Evolutionary conservation across 352 stramenopile species (phyloP).

Genomic region (Phytophthora aleatoria): DNA sequence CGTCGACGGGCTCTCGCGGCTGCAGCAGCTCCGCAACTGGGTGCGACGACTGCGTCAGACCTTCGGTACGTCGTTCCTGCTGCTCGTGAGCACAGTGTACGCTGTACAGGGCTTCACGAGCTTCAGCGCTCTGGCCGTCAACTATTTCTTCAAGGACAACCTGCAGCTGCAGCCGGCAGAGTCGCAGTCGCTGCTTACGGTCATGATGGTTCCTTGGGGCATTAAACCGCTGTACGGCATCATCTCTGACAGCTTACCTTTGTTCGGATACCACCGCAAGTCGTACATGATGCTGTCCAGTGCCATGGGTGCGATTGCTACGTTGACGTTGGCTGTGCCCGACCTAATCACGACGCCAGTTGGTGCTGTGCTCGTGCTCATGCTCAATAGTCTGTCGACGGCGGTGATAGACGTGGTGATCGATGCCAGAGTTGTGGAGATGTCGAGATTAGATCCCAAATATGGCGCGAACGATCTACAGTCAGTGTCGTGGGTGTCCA

Average conservation of each 20-base stretch:
- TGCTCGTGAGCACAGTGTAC: slow-evolving; percentile 88
- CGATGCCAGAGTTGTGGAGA: slow-evolving; percentile 96
- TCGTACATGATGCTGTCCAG: slow-evolving; percentile 95
- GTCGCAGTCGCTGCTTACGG: slow-evolving; percentile 91
- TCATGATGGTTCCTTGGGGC: slow-evolving; percentile 96
- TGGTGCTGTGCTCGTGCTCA: slow-evolving; percentile 59
- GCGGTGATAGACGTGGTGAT: slow-evolving; percentile 97
- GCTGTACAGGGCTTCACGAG: slow-evolving; percentile 95
- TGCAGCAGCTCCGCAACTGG: slow-evolving; percentile 59
- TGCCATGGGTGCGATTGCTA: slow-evolving; percentile 58
- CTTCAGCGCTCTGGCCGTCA: slow-evolving; percentile 92
- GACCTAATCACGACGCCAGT: slow-evolving; percentile 61
- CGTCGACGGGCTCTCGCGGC: slow-evolving; percentile 30
- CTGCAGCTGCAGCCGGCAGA: slow-evolving; percentile 93
- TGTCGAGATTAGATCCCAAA: slow-evolving; percentile 85
- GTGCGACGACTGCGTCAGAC: slow-evolving; percentile 54
- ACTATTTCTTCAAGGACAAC: slow-evolving; percentile 98
- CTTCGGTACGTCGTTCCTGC: slow-evolving; percentile 73
- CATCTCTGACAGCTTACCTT: slow-evolving; percentile 93
- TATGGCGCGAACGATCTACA: slow-evolving; percentile 93
- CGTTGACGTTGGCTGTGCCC: slow-evolving; percentile 63
- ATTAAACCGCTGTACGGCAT: slow-evolving; percentile 97
- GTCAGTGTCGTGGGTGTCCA: slow-evolving; percentile 94
- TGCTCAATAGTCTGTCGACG: slow-evolving; percentile 88
- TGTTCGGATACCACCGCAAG: slow-evolving; percentile 94